Base-by-base conservation (phyloP, 495 filamentous ascomycete genomes). In the Bombardia bombarda region DNA sequence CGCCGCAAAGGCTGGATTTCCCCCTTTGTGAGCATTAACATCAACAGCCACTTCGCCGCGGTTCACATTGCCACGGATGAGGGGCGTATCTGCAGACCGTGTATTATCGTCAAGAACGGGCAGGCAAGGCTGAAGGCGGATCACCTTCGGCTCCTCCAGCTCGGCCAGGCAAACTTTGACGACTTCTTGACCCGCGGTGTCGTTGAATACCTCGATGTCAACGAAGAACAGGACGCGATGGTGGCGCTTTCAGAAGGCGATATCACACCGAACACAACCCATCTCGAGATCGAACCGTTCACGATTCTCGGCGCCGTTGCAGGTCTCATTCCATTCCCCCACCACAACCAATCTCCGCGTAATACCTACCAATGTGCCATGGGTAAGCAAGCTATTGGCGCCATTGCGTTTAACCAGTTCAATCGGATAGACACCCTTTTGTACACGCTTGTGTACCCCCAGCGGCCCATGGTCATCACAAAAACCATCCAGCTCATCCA, bases 311-410 rank as follows among this genome's bases (percentile, higher is more conserved):
- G 92, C n/a, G 93, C 92, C 20, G 93, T 97, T 25, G 92, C 92
- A 28, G 90, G 92, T 30, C 71, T 99, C 17, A 97, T 99, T 53
- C 92, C 92, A 3, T 99, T 96, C 57, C 92, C 92, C 9, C 93
- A 99, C 66, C 92, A 99, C 70, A 99, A 99, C 62, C 92, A 99
- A 63, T 99, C 92, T 3, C 92, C 92, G 7, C 81, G 92, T 68
- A 99, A 99, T 60, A 99, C 92, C 7, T 99, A 99, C 57, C 92
- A 98, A 68, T 96, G 93, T 62, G 92, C 92, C 64, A 99, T 99
- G 92, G 92, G 92, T 72, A 99, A 99, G 66, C 92, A 99, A 84
- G 92, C 92, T 14, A 96, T 99, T 60, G 92, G 92, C 38, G 87
- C 90, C 16, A 95, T 97, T 59, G 90, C 90, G 10, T 88, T 92